Evolutionary conservation across 2,329 filamentous ascomycete genomes (phyloP).

Genomic region (Ceratocystis eucalypticola): DNA sequence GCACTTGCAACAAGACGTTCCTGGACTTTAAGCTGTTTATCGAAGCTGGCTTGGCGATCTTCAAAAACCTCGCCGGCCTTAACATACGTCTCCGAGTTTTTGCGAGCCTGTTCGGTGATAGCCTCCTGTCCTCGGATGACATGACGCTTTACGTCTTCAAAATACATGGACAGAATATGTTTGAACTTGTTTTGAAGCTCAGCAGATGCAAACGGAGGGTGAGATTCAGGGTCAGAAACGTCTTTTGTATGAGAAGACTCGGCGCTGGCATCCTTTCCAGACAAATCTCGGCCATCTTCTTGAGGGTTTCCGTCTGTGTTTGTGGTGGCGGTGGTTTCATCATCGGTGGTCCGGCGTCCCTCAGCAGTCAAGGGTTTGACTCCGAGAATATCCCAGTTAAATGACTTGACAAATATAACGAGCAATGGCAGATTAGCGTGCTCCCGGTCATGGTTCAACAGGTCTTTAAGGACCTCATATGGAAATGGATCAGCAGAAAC

Average conservation of each 20-base stretch:
- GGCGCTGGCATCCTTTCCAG: conserved; percentile 20
- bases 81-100: conserved; percentile 95
- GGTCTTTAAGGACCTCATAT: conserved; percentile 91
- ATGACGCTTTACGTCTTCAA: conserved; percentile 84
- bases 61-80: conserved; percentile 98
- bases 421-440: conserved; percentile 82
- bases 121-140: conserved; percentile 84
- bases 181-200: conserved; percentile 77
- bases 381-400: conserved; percentile 88
- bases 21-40: conserved; percentile 82
- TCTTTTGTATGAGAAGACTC: conserved; percentile 19
- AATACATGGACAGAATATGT: conserved; percentile 73
- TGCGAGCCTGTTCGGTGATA: conserved; percentile 71
- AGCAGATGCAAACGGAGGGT: conserved; percentile 59
- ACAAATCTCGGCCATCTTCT: background rate
- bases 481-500: conserved; percentile 76
- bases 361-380: conserved; percentile 58
- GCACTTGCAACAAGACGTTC: conserved; percentile 84
- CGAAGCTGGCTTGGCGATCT: conserved; percentile 88
- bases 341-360: conserved; percentile 70
- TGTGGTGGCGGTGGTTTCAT: conserved; percentile 48
- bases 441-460: conserved; percentile 85
- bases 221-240: conserved; percentile 32
- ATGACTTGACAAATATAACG: conserved; percentile 90
- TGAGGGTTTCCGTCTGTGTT: conserved; percentile 30